A percentile compares a stretch with the other conserved stretches of the same genome.
Evolutionary conservation across 2,329 filamentous ascomycete species (phyloP).

Genomic region (Fusarium aywerte): DNA sequence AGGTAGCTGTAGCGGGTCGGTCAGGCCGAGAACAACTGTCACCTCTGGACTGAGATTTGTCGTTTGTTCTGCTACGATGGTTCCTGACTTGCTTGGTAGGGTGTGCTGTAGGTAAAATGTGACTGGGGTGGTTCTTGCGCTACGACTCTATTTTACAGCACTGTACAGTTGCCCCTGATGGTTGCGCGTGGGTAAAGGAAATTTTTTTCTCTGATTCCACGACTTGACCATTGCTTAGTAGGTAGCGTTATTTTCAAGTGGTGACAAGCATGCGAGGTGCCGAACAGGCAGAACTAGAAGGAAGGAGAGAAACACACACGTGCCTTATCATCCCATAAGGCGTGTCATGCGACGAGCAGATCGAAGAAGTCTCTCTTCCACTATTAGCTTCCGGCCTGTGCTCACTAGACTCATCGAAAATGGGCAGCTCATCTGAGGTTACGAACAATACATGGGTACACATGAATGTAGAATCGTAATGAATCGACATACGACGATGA

Average conservation of each 20-base stretch:
- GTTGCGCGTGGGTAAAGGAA: not conserved
- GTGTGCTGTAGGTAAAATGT: slow-evolving; percentile 4
- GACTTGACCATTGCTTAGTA: slow-evolving; percentile 18
- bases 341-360: slow-evolving; percentile 39
- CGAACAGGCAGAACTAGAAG: slow-evolving; percentile 1
- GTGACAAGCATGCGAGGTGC: slow-evolving; percentile 9
- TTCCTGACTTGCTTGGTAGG: slow-evolving; percentile 12
- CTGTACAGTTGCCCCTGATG: not conserved
- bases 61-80: slow-evolving; percentile 22
- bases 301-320: slow-evolving; percentile 14
- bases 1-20: slow-evolving; percentile 35
- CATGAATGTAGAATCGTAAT: slow-evolving; percentile 1
- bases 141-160: slow-evolving; percentile 2
- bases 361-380: slow-evolving; percentile 9
- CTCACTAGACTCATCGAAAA: slow-evolving; percentile 19
- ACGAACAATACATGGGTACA: not conserved
- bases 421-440: slow-evolving; percentile 10
- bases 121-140: slow-evolving; percentile 34
- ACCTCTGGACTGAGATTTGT: slow-evolving; percentile 8
- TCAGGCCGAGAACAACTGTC: slow-evolving; percentile 38
- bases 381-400: not conserved
- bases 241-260: slow-evolving; percentile 16
- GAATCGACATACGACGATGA: slow-evolving; percentile 32
- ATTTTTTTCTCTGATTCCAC: not conserved
- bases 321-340: slow-evolving; percentile 39